Evolutionary conservation across 129 eudicot genomes (phyloP).

Genomic region (Artemisia tridentata): DNA sequence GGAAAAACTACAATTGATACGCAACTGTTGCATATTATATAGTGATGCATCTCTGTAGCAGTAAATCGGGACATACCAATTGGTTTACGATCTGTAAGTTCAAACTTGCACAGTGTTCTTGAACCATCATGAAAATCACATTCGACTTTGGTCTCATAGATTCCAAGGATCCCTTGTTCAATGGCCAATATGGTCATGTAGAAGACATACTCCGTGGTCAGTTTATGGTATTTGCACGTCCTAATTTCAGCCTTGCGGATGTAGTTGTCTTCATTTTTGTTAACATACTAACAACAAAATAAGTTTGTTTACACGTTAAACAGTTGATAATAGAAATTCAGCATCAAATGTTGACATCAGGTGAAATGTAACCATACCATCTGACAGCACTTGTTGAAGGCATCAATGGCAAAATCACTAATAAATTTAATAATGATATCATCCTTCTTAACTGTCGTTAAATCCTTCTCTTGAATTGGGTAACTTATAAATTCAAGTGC

Average conservation of each 20-base stretch:
- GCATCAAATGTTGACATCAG: too few relatives aligned
- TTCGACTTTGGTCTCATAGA: neutral
- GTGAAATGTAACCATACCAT: neutral
- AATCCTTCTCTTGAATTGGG: neutral
- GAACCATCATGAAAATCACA: neutral
- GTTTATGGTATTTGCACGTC: too few relatives aligned
- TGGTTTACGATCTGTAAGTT: neutral
- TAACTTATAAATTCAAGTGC: neutral
- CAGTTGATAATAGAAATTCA: neutral
- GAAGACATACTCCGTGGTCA: neutral
- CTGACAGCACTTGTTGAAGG: neutral
- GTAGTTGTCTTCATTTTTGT: neutral
- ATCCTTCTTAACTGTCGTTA: neutral
- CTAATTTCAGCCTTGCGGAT: neutral
- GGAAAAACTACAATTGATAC: slow-evolving; percentile 3
- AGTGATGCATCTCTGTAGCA: slow-evolving; percentile 2
- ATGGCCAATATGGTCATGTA: neutral
- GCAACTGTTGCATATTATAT: neutral
- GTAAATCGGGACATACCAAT: neutral
- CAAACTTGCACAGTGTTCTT: too few relatives aligned
- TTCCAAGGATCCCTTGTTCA: neutral
- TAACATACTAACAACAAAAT: neutral
- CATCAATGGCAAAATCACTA: neutral
- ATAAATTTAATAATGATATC: neutral
- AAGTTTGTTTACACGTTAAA: neutral